Base-by-base conservation (phyloP, 1,139 yeast species). In the Magnusiomyces magnusii region DNA sequence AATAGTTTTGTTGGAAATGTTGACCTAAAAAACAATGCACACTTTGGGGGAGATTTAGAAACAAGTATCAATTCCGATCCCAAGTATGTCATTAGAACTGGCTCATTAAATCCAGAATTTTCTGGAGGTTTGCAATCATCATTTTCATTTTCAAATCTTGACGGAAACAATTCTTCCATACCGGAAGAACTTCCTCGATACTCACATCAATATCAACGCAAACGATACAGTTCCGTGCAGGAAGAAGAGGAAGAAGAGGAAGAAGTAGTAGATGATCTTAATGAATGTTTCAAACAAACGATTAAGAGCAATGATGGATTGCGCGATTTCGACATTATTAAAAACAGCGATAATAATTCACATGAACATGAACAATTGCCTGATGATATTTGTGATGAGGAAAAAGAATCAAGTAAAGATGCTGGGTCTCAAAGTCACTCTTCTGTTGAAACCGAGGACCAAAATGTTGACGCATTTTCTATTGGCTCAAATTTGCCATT, bases 171-270 rank as follows among this genome's bases (percentile, higher is more conserved):
- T n/a, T n/a, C n/a, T 13, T 7, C 36, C 13, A 31, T 7, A 7
- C 7, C 17, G 3, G 49, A 10, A 19, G 49, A 44, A 7, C 3
- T 2, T 44, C 9, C 19, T 10, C 49, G 49, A 3, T 19, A 5
- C 27, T 44, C 49, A 3, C n/a, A 23, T 23, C 47, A 13, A 17
- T 41, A 41, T 17, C 49, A 44, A 44, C n/a, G 21, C 49, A 44
- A 44, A 23, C 49, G 49, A 5, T 44, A 44, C 27, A 50, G 53
- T 31, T 41, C 53, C 2, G 36, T 50, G 5, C 53, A 50, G 17
- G 53, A 50, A 17, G 53, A 50, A 19, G 53, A 50, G 13, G 53
- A 50, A 21, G 51, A 49, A 28, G 51, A 47, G n/a, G 50, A 47
- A 23, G 50, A 47, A 19, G 51, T 17, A n/a, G 21, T 41, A n/a